phyloP scores from a whole-genome alignment of 805 yeast species.

The Candida sakaeoensis region DNA sequence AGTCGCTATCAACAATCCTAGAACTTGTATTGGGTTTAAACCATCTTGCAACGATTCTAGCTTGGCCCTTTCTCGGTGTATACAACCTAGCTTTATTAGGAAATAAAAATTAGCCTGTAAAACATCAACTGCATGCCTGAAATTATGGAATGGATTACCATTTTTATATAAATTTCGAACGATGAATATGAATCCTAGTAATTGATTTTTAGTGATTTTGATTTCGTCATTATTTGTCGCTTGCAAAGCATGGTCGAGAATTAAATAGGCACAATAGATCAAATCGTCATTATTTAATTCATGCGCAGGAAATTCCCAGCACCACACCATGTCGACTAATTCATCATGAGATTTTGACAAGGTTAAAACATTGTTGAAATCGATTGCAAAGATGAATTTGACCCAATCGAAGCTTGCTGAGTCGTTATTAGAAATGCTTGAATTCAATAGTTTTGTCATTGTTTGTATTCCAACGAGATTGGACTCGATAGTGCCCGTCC shows the following conservation, averaged over 20 bases:
- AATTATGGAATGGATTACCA: conserved; percentile 91
- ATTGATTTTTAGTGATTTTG: conserved; percentile 32
- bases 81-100: conserved; percentile 40
- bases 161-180: conserved; percentile 76
- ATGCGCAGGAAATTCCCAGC: conserved; percentile 73
- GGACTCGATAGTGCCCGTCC: conserved; percentile 34
- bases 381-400: conserved; percentile 21
- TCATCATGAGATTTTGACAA: not conserved
- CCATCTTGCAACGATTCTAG: too few relatives aligned
- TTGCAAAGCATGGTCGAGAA: conserved; percentile 45
- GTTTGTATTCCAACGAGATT: conserved; percentile 26
- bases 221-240: conserved; percentile 7
- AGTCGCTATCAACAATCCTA: conserved; percentile 72
- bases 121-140: conserved; percentile 94
- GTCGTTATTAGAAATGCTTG: conserved; percentile 7
- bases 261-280: conserved; percentile 53
- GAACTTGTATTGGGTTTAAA: conserved; percentile 33
- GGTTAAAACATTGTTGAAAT: conserved; percentile 26
- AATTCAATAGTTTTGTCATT: conserved; percentile 30
- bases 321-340: conserved; percentile 29
- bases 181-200: conserved; percentile 59
- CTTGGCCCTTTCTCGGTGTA: too few relatives aligned
- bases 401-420: not conserved
- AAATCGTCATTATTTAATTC: conserved; percentile 62
- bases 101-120: conserved; percentile 82